Percentiles rank a stretch among this genome's conserved stretches.
Conservation (phyloP, 2,329 filamentous ascomycete genomes). For the Aspergillus cejpii region DNA sequence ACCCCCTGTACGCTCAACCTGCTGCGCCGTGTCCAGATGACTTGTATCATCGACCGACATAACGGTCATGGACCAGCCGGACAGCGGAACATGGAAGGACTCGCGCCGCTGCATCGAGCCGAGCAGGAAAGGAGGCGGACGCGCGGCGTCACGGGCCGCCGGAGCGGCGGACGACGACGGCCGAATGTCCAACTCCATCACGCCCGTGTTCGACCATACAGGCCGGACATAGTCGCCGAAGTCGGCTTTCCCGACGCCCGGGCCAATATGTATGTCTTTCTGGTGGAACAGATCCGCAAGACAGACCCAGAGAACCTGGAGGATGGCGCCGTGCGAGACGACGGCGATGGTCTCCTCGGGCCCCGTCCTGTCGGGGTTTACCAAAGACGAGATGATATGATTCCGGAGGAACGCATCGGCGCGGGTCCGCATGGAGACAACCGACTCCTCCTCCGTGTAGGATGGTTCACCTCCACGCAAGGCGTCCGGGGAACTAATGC, state of each 20-base stretch:
- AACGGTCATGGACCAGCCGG: slow-evolving; percentile 48
- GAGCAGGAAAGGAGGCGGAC: not conserved
- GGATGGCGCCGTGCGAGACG: slow-evolving; percentile 49
- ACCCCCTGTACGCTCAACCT: slow-evolving; percentile 61
- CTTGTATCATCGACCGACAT: slow-evolving; percentile 60
- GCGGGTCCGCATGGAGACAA: slow-evolving; percentile 58
- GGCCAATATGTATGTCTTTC: slow-evolving; percentile 41
- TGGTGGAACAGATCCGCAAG: slow-evolving; percentile 53
- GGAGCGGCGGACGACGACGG: slow-evolving; percentile 2
- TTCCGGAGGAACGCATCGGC: slow-evolving; percentile 60
- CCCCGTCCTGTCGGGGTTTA: slow-evolving; percentile 26
- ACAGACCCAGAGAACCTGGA: slow-evolving; percentile 54
- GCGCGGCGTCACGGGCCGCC: not conserved
- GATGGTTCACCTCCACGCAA: slow-evolving; percentile 32
- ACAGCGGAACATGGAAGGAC: slow-evolving; percentile 1
- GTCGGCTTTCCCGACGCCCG: slow-evolving; percentile 30
- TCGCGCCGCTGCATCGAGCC: not conserved
- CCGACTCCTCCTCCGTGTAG: slow-evolving; percentile 59
- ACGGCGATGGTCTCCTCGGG: slow-evolving; percentile 54
- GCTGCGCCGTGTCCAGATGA: slow-evolving; percentile 55
- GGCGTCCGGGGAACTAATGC: slow-evolving; percentile 11
- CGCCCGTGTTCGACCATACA: slow-evolving; percentile 61
- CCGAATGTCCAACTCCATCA: slow-evolving; percentile 45
- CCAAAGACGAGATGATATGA: slow-evolving; percentile 54
- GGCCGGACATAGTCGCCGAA: slow-evolving; percentile 46